Conservation (phyloP, 1,284 basidiomycete species). For the Puccinia polysora region DNA sequence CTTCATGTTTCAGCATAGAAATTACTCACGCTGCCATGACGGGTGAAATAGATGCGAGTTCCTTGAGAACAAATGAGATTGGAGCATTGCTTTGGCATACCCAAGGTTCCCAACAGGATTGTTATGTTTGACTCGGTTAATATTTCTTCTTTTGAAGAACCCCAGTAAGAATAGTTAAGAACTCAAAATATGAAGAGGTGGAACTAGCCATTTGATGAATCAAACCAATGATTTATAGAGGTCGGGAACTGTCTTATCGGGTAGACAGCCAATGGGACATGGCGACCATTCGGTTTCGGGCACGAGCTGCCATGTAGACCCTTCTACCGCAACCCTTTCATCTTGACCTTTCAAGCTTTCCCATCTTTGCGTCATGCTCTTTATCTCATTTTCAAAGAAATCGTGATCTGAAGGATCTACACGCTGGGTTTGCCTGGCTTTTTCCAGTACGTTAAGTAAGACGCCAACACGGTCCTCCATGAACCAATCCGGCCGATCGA, state of each 20-base stretch:
- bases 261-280: constrained; percentile 30
- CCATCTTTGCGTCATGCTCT: constrained; percentile 15
- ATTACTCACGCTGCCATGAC: no score
- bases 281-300: neutral
- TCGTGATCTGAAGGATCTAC: neutral
- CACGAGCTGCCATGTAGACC: neutral
- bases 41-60: no score
- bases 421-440: neutral
- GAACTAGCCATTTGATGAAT: neutral
- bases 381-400: neutral
- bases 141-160: no score
- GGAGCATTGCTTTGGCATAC: no score
- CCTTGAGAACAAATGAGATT: no score
- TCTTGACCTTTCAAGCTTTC: neutral
- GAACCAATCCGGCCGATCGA: neutral
- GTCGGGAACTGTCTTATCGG: constrained; percentile 18
- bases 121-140: no score
- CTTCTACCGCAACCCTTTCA: neutral
- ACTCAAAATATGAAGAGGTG: neutral
- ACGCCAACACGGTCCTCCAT: neutral
- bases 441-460: constrained; percentile 1
- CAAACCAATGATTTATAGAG: constrained; percentile 3
- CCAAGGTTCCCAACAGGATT: no score
- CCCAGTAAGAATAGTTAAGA: neutral
- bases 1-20: no score